Percentiles rank a stretch among this genome's conserved stretches.
Conservation (phyloP, 805 yeast species). For the Torulaspora microellipsoides region DNA sequence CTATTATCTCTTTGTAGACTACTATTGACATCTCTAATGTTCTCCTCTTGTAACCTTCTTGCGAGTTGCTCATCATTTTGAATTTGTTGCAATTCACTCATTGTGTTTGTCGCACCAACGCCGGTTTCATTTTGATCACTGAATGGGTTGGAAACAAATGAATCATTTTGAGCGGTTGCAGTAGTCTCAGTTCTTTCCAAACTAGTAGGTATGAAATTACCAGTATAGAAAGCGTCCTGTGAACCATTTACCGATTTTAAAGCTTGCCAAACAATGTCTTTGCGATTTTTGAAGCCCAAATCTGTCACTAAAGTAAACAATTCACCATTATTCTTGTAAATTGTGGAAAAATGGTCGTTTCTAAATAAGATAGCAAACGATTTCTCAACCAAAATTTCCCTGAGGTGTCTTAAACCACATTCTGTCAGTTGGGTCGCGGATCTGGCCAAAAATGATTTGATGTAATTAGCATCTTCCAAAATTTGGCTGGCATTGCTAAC, state of each 20-base stretch:
- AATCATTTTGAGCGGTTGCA: constrained; percentile 7
- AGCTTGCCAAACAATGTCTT: constrained; percentile 76
- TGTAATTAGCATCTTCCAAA: constrained; percentile 33
- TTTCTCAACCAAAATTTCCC: constrained; percentile 43
- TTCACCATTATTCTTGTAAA: constrained; percentile 47
- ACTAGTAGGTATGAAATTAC: constrained; percentile 50
- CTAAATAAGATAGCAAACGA: constrained; percentile 72
- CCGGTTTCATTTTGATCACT: constrained; percentile 14
- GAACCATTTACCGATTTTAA: constrained; percentile 61
- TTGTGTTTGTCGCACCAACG: constrained; percentile 1
- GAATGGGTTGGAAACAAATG: constrained; percentile 23
- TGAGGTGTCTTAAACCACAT: constrained; percentile 52
- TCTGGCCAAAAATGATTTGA: constrained; percentile 48
- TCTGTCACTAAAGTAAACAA: constrained; percentile 73
- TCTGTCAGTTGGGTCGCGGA: constrained; percentile 75
- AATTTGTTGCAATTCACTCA: constrained; percentile 9
- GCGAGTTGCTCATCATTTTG: constrained; percentile 45
- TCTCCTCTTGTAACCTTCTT: constrained; percentile 48
- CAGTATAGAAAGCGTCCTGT: constrained; percentile 66
- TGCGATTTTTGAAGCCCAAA: constrained; percentile 47
- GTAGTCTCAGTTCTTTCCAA: constrained; percentile 12
- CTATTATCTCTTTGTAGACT: constrained; percentile 38
- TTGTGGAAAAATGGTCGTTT: constrained; percentile 82
- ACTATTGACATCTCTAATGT: constrained; percentile 49
- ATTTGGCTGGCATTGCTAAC: constrained; percentile 28